A percentile compares a stretch with the other conserved stretches of the same genome.
phyloP scores from a whole-genome alignment of 2,329 filamentous ascomycete species.

The Stachybotrys chartarum region DNA sequence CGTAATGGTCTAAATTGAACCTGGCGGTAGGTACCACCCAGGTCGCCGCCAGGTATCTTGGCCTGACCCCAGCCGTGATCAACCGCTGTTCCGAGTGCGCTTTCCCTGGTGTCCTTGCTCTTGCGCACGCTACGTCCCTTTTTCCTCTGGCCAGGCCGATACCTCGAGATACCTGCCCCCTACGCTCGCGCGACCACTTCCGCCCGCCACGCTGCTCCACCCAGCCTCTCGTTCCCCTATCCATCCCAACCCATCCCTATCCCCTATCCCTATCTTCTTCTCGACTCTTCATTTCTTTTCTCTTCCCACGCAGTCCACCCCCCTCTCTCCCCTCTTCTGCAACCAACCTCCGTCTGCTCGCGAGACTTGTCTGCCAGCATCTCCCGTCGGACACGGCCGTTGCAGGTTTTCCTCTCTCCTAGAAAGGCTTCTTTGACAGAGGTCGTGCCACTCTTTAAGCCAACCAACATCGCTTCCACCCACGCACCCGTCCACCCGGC shows the following conservation, averaged over 20 bases:
- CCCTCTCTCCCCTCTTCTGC: not conserved
- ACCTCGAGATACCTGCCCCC: not conserved
- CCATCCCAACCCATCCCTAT: not conserved
- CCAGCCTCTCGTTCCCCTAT: not conserved
- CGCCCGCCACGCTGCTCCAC: not conserved
- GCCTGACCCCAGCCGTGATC: not conserved
- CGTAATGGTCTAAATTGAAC: not conserved
- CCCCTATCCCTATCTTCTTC: not conserved
- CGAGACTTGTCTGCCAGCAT: not conserved
- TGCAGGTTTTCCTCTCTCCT: not conserved
- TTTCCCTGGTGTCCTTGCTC: not conserved
- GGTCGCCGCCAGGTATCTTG: not conserved
- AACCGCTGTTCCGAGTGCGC: not conserved
- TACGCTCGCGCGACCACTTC: not conserved
- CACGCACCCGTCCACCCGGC: not conserved
- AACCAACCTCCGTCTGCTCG: not conserved
- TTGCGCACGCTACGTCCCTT: not conserved
- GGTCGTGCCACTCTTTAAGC: constrained; percentile 23
- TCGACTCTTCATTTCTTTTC: constrained; percentile 2
- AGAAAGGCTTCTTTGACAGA: constrained; percentile 28
- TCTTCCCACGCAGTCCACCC: not conserved
- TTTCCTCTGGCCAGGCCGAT: not conserved
- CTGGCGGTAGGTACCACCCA: not conserved
- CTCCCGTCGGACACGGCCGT: not conserved
- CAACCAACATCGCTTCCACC: constrained; percentile 10